phyloP scores from a whole-genome alignment of 306 rosid genomes.

The Fagus sylvatica region DNA sequence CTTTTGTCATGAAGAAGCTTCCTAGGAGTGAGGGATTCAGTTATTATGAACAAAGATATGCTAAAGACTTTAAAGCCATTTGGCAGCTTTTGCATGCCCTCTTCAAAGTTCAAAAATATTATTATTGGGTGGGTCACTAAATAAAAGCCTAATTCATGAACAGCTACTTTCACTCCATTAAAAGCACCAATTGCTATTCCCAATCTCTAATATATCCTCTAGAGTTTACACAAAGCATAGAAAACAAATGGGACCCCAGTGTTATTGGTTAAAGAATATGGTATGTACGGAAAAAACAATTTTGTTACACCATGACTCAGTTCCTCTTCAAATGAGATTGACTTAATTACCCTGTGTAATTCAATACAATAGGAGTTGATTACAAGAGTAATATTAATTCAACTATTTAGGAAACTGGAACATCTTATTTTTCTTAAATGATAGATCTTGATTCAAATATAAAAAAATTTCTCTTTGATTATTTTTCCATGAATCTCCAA shows the following conservation, averaged over 20 bases:
- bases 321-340: slow-evolving; percentile 25
- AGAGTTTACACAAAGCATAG: slow-evolving; percentile 30
- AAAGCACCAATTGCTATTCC: slow-evolving; percentile 26
- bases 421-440: neutral
- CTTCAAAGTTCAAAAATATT: slow-evolving; percentile 36
- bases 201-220: slow-evolving; percentile 22
- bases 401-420: neutral
- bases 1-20: slow-evolving; percentile 79
- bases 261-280: slow-evolving; percentile 31
- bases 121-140: slow-evolving; percentile 28
- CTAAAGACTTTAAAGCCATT: slow-evolving; percentile 49
- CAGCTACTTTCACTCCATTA: slow-evolving; percentile 36
- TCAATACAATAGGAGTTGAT: slow-evolving; percentile 2
- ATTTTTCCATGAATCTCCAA: slow-evolving; percentile 17
- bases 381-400: slow-evolving; percentile 36
- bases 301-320: slow-evolving; percentile 23
- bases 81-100: slow-evolving; percentile 59
- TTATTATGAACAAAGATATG: slow-evolving; percentile 52
- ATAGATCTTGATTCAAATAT: neutral
- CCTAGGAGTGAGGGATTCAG: slow-evolving; percentile 76
- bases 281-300: slow-evolving; percentile 14
- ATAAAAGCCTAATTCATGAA: slow-evolving; percentile 29
- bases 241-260: slow-evolving; percentile 40
- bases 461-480: slow-evolving; percentile 1
- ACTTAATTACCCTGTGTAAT: slow-evolving; percentile 5